These are phyloP conservation scores for Knoxia roxburghii DNA, from an alignment of 257 asterid genomes.

Conservation along the genomic window DNA sequence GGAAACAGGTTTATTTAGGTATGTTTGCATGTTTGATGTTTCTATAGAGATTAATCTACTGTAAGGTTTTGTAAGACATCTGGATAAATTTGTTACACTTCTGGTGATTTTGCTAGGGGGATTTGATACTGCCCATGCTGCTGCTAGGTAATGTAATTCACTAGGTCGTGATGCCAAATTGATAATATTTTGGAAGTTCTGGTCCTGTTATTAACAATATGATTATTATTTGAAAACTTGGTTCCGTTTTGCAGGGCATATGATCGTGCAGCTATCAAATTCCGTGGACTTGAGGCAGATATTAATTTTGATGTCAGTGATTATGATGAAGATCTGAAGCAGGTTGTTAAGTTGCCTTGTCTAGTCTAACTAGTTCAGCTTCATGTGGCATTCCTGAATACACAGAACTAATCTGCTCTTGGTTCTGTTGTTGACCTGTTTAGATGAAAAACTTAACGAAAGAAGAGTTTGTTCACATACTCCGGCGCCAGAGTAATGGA, in stretches of 20 bases:
- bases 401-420: not conserved
- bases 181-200: slow-evolving; percentile 12
- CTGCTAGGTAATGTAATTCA: slow-evolving; percentile 63
- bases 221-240: slow-evolving; percentile 11
- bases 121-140: slow-evolving; percentile 95
- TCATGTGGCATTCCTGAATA: not conserved
- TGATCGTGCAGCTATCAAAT: slow-evolving; percentile 92
- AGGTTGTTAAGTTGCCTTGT: slow-evolving; percentile 37
- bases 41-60: not conserved
- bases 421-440: slow-evolving; percentile 11
- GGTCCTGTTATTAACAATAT: not conserved
- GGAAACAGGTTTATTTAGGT: slow-evolving; percentile 96
- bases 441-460: slow-evolving; percentile 76
- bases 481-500: slow-evolving; percentile 93
- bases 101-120: slow-evolving; percentile 56
- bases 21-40: slow-evolving; percentile 16
- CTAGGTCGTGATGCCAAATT: not conserved
- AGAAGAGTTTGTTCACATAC: slow-evolving; percentile 93
- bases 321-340: slow-evolving; percentile 71
- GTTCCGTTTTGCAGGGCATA: slow-evolving; percentile 63
- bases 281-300: slow-evolving; percentile 92
- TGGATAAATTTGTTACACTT: not conserved
- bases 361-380: not conserved
- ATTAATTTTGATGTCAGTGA: slow-evolving; percentile 74
- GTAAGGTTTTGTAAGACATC: not conserved